Evolutionary conservation across 306 rosid genomes (phyloP), one percentile per base, ranked within the genome.

Genomic region (Bauhinia variegata): DNA sequence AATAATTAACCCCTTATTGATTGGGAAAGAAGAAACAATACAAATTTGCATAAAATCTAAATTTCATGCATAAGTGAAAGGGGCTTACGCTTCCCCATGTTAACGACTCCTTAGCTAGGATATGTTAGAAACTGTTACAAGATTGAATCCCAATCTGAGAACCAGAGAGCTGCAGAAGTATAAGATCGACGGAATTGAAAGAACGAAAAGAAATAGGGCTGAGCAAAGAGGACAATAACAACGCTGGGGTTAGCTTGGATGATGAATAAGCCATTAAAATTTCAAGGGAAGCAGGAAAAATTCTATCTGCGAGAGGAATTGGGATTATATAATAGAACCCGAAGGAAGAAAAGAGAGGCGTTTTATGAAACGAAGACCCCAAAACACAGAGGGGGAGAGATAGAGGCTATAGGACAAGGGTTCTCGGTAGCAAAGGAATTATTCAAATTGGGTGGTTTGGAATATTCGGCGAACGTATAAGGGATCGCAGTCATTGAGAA

Each of bases 61-160:
- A 23, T 23, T 23, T 23, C 2, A 23, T 23, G 28, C 28, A 23
- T 1, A 23, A 23, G 28, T 23, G 2, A 2, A 36, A 36, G 55
- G 61, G 71, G 78, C 89, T 93, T 75, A 93, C 97, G 96, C 54
- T 85, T 93, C 76, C 98, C 98, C 98, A 93, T 93, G 42, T 65
- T 2, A 79, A 78, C 71, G 60, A 71, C 63, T 79, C 65, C 60
- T 67, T 13, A 19, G 12, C 17, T 48, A 3, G 6, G 15, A 63
- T 31, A 32, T 16, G 71, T 80, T 65, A 83, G 70, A 76, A 71
- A 39, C 41, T 75, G 74, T 62, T 31, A 86, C 75, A 84, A 68
- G 55, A 80, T 59, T 11, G 81, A 82, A 54, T 50, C 60, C 51
- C 75, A 81, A 82, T 78, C 76, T 56, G 83, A 60, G 65, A 36